Evolutionary conservation across 2,329 filamentous ascomycete genomes (phyloP), one percentile per base, ranked within the genome.

Genomic region (Colletotrichum lindemuthianum): DNA sequence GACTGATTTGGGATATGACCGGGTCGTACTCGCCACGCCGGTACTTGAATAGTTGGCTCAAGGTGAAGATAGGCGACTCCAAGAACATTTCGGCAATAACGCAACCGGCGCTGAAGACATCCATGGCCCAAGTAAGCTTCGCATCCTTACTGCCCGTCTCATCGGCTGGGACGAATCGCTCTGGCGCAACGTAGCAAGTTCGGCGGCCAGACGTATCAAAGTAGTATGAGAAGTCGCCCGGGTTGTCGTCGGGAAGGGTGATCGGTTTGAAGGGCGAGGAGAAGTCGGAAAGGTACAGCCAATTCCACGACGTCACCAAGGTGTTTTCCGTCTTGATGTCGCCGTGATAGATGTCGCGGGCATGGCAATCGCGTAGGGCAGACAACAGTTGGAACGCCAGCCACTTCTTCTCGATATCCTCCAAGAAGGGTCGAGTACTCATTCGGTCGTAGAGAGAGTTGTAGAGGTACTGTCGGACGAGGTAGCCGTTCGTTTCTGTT

Each of bases 381-480:
- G 93, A 97, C 10, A 99, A 85, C 3, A 99, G 86, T 79, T 99
- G 96, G 72, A 97, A 99, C 0, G 95, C 92, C 54, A 99, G 86
- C 96, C 96, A 99, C 81, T 97, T 97, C 84, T 97, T 98, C 78
- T 99, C 96, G 69, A 99, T 96, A 69, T 97, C 92, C 77, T 99
- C 96, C 9, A 98, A 83, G 71, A 99, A 99, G 0, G 96, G 96
- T 8, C 96, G 89, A 8, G 96, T 99, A 78, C 96, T 97, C 77
- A 99, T 88, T 58, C 96, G 92, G 79, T 99, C 96, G 79, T 99
- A 99, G 5, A 99, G 86, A 32, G 96, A 98, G 82, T 92, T 97
- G 78, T 98, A 96, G 66, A 98, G 89, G 75, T 92, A 98, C 78
- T 98, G 96, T 56, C 96, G 91, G 61, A 97, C 92, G 16, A 99